Evolutionary conservation across 805 yeast species (phyloP).

Genomic region (Pichia pseudocactophila): DNA sequence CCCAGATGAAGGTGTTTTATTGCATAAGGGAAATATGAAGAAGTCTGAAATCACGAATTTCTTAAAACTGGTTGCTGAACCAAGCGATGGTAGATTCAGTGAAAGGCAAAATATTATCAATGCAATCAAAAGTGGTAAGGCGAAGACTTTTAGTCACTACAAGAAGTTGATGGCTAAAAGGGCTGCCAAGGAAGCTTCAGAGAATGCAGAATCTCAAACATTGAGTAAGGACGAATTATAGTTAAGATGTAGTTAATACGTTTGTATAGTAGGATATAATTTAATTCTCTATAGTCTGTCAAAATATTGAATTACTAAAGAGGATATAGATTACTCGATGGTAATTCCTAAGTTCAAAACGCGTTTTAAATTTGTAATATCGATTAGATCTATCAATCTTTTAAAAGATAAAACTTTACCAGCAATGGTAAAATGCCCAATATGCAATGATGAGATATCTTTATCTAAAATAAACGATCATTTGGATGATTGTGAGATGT

Average conservation of each 20-base stretch:
- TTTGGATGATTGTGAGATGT: conserved; percentile 24
- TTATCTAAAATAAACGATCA: conserved; percentile 27
- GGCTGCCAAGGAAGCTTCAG: conserved; percentile 9
- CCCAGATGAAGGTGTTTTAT: conserved; percentile 13
- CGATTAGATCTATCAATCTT: too few relatives aligned
- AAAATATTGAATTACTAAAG: too few relatives aligned
- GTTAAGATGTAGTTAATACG: background rate
- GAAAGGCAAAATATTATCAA: conserved; percentile 17
- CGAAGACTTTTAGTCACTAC: conserved; percentile 17
- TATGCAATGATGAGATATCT: conserved; percentile 24
- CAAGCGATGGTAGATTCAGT: conserved; percentile 30
- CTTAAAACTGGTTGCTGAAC: conserved; percentile 23
- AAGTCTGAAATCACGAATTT: conserved; percentile 28
- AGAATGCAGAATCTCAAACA: background rate
- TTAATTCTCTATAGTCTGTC: too few relatives aligned
- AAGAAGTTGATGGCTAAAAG: conserved; percentile 19
- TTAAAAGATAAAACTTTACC: background rate
- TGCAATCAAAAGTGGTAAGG: conserved; percentile 17
- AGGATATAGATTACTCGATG: too few relatives aligned
- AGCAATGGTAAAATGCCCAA: conserved; percentile 29
- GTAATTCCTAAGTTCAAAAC: too few relatives aligned
- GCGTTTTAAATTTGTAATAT: background rate
- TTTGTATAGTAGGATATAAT: too few relatives aligned
- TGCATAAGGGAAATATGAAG: conserved; percentile 21
- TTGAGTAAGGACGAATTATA: conserved; percentile 17